phyloP scores from a whole-genome alignment of 2,329 filamentous ascomycete species.

The Microthyrium microscopicum region DNA sequence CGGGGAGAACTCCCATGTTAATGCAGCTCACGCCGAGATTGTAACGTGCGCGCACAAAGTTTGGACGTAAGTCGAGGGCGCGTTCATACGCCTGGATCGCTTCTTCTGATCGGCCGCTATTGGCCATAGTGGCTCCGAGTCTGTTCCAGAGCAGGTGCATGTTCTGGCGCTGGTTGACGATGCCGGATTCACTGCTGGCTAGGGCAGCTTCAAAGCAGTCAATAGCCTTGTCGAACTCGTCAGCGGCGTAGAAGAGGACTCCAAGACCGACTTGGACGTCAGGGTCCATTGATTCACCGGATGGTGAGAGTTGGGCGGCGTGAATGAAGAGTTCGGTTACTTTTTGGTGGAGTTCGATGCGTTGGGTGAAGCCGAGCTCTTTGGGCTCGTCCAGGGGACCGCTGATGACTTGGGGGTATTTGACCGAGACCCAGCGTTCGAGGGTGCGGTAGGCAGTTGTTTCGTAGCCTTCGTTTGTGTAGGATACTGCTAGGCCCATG shows the following conservation, averaged over 20 bases:
- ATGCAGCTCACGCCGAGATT: conserved; percentile 95
- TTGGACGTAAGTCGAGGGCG: conserved; percentile 74
- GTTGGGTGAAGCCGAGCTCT: conserved; percentile 91
- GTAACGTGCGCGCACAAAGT: conserved; percentile 93
- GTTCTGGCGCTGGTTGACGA: conserved; percentile 69
- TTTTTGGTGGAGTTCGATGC: conserved; percentile 73
- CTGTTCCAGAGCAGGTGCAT: conserved; percentile 95
- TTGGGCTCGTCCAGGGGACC: conserved; percentile 54
- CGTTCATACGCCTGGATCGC: conserved; percentile 94
- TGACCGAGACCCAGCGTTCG: conserved; percentile 90
- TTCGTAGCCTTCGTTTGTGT: conserved; percentile 98
- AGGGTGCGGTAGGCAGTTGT: conserved; percentile 90
- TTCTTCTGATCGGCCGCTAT: conserved; percentile 83
- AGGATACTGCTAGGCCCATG: conserved; percentile 91
- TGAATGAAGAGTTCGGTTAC: conserved; percentile 83
- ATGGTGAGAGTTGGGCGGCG: conserved; percentile 80
- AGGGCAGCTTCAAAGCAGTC: conserved; percentile 94
- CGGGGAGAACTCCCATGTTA: conserved; percentile 87
- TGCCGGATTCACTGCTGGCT: conserved; percentile 67
- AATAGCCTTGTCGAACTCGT: conserved; percentile 96
- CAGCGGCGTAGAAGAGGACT: conserved; percentile 91
- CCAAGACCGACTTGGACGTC: conserved; percentile 95
- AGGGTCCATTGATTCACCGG: conserved; percentile 91
- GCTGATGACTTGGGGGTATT: conserved; percentile 71
- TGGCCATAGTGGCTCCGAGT: conserved; percentile 86